Evolutionary conservation across 1,139 yeast genomes (phyloP), one percentile per base, ranked within the genome.

Genomic region (Zygosaccharomyces sapae): DNA sequence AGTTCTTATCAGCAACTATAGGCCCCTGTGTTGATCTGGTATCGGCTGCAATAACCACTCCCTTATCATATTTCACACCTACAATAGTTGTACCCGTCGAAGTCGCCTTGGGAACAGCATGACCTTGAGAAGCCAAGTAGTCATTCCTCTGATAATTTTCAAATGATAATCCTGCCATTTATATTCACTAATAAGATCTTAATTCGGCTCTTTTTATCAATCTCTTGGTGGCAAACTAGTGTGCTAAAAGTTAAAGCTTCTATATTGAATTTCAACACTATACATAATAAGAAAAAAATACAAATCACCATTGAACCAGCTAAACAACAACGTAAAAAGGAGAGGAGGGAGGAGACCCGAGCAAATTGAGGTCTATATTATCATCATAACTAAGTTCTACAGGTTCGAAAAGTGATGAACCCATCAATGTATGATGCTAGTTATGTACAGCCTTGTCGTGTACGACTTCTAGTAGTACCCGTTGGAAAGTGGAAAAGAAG

Each of bases 61-160:
- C 98, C 52, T 87, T 90, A 43, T 85, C 73, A 69, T 86, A 92
- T 63, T 85, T 84, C 66, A 95, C 86, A 43, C 98, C 98, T 29
- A 92, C 98, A 73, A 92, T 92, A 2, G 98, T 92, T 25, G 98
- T 92, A 74, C 98, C 98, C 1, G 98, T 92, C 20, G 97, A 88
- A 1, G 97, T 92, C 42, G 96, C 95, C 55, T 75, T 83, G 44
- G 97, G 97, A 34, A 80, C 74, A 1, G 82, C 79, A 59, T 77
- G 80, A 6, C 97, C 96, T 56, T 80, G 76, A 31, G 84, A 73
- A 16, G 85, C 74, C 50, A 92, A 76, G 58, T 71, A 80, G 52
- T 77, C 78, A 69, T 92, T 92, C 73, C 98, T 83, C 68, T 88
- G 95, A 69, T 77, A 86, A 69, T 92, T 89, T 63, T 90, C 97